A percentile compares a stretch with the other conserved stretches of the same genome.
phyloP scores from a whole-genome alignment of 257 asterid genomes.

The Solanum okadae region DNA sequence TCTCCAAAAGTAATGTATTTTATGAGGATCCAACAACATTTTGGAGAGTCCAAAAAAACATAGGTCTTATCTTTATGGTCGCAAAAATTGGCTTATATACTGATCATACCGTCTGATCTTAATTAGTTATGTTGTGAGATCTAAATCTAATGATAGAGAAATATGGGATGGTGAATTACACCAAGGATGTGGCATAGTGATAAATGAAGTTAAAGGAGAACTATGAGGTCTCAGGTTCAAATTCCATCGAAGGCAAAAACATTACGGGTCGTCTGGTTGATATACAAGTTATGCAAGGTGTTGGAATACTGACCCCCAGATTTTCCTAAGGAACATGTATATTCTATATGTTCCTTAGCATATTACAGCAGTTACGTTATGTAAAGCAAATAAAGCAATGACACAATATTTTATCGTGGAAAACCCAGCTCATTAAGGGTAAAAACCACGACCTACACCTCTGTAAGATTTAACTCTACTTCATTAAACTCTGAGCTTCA shows the following conservation, averaged over 20 bases:
- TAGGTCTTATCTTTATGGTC: neutral
- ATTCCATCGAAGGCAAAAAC: neutral
- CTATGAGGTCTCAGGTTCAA: neutral
- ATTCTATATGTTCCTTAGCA: too few species aligned
- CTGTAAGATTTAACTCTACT: too few species aligned
- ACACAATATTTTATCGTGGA: too few species aligned
- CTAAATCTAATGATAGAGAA: neutral
- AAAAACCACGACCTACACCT: too few species aligned
- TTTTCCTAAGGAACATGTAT: too few species aligned
- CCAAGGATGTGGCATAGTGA: neutral
- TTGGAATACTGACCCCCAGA: too few species aligned
- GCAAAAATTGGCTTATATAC: neutral
- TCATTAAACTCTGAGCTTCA: too few species aligned
- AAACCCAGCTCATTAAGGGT: too few species aligned
- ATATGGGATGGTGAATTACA: neutral
- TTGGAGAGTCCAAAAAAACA: neutral
- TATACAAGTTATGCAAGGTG: neutral
- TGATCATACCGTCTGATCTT: neutral
- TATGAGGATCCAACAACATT: neutral
- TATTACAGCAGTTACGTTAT: too few species aligned
- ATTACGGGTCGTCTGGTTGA: neutral
- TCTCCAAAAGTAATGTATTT: neutral
- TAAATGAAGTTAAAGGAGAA: neutral
- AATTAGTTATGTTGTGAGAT: neutral
- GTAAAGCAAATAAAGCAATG: too few species aligned